A percentile compares a stretch with the other conserved stretches of the same genome.
These are phyloP conservation scores for Ogataea salicorniae DNA, from an alignment of 805 yeast species.

Conservation along the genomic window DNA sequence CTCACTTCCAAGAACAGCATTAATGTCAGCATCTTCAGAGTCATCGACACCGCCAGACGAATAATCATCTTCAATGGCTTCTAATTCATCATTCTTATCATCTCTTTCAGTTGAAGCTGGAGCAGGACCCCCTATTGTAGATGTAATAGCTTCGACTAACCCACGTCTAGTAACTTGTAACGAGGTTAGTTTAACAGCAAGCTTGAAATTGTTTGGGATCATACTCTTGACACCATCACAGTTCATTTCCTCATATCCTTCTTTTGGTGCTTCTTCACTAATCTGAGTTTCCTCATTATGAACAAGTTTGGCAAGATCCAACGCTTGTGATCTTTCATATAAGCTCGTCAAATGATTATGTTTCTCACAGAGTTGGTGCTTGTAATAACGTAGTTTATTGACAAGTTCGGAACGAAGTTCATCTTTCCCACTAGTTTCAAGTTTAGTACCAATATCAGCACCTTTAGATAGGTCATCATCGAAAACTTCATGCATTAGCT, in stretches of 20 bases:
- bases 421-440: conserved; percentile 7
- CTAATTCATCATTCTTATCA: conserved; percentile 10
- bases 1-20: neutral
- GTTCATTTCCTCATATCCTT: conserved; percentile 5
- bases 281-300: conserved; percentile 43
- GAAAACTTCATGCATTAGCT: conserved; percentile 16
- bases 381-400: conserved; percentile 6
- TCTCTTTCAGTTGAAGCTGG: neutral
- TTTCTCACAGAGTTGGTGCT: conserved; percentile 21
- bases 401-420: conserved; percentile 1
- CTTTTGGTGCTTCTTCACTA: conserved; percentile 4
- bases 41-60: neutral
- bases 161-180: conserved; percentile 38
- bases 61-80: neutral
- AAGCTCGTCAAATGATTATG: conserved; percentile 33
- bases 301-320: conserved; percentile 52
- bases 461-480: conserved; percentile 4
- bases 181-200: conserved; percentile 33
- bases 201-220: conserved; percentile 13
- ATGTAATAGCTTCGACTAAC: conserved; percentile 26
- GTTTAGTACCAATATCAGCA: conserved; percentile 12
- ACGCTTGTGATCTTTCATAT: conserved; percentile 58
- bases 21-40: neutral
- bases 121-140: conserved; percentile 16
- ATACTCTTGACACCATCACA: neutral